Percentiles rank a stretch among this genome's conserved stretches.
phyloP scores from a whole-genome alignment of 495 filamentous ascomycete genomes.

The Neurospora sp. region DNA sequence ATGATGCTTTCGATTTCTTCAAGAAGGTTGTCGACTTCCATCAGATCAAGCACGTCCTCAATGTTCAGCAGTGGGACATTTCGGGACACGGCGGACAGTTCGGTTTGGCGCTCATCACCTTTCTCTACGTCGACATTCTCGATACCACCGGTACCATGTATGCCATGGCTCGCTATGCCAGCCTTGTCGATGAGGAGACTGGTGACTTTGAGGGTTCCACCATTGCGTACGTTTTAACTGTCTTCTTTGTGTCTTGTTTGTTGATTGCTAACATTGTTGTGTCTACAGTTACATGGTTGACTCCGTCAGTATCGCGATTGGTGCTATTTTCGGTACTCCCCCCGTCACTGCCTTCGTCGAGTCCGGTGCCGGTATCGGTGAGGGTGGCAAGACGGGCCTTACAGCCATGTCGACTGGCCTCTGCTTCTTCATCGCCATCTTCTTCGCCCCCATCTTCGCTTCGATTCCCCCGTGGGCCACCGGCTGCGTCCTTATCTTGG shows the following conservation, averaged over 20 bases:
- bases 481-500: slow-evolving; percentile 69
- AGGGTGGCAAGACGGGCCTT: slow-evolving; percentile 73
- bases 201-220: slow-evolving; percentile 73
- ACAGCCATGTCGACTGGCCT: slow-evolving; percentile 67
- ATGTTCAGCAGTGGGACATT: slow-evolving; percentile 60
- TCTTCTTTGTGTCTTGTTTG: neutral
- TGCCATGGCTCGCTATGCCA: slow-evolving; percentile 72
- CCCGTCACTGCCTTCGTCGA: slow-evolving; percentile 79
- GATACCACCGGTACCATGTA: slow-evolving; percentile 71
- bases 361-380: slow-evolving; percentile 73
- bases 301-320: slow-evolving; percentile 66
- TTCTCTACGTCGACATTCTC: slow-evolving; percentile 77
- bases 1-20: slow-evolving; percentile 69
- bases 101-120: slow-evolving; percentile 69
- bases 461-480: slow-evolving; percentile 80
- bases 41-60: slow-evolving; percentile 53
- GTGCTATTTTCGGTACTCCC: slow-evolving; percentile 60
- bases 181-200: slow-evolving; percentile 61
- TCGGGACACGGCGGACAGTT: slow-evolving; percentile 54
- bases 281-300: slow-evolving; percentile 54
- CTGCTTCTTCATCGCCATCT: slow-evolving; percentile 77
- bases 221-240: slow-evolving; percentile 36
- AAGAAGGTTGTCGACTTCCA: slow-evolving; percentile 74
- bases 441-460: slow-evolving; percentile 81
- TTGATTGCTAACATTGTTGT: neutral